Evolutionary conservation across 1,284 basidiomycete genomes (phyloP).

Genomic region (Puccinia sorghi): DNA sequence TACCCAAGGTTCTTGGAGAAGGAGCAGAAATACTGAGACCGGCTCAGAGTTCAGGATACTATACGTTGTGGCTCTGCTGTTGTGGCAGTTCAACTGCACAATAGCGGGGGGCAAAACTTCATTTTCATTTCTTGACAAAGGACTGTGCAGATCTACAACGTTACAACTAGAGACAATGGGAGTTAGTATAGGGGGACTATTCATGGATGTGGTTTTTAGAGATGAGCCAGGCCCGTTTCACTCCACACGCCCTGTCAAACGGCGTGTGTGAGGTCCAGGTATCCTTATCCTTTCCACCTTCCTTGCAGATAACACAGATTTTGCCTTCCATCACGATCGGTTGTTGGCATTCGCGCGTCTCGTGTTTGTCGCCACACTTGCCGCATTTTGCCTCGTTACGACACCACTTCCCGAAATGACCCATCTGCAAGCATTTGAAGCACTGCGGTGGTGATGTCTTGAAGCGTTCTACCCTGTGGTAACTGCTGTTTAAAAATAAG

Average conservation of each 20-base stretch:
- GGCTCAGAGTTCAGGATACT: slow-evolving; percentile 9
- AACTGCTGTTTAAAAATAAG: no score
- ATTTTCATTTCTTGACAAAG: neutral
- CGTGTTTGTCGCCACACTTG: slow-evolving; percentile 5
- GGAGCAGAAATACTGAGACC: neutral
- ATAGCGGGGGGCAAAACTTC: neutral
- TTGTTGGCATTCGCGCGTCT: neutral
- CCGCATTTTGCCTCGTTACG: neutral
- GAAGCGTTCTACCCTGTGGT: no score
- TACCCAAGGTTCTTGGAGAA: neutral
- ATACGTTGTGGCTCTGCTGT: neutral
- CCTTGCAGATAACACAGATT: neutral
- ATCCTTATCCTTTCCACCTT: neutral
- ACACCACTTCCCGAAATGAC: slow-evolving; percentile 8
- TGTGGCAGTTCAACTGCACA: slow-evolving; percentile 25
- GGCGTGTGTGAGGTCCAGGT: neutral
- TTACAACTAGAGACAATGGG: neutral
- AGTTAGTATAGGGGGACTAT: neutral
- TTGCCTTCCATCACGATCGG: neutral
- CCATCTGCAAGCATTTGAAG: no score
- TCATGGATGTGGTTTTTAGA: neutral
- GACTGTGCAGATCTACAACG: neutral
- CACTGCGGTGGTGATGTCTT: slow-evolving; percentile 2
- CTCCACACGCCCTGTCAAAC: slow-evolving; percentile 10
- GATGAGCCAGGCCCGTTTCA: neutral